A percentile compares a stretch with the other conserved stretches of the same genome.
These are phyloP conservation scores for Schoenoplectus tabernaemontani DNA, from an alignment of 202 grass and related monocot species.

Conservation along the genomic window DNA sequence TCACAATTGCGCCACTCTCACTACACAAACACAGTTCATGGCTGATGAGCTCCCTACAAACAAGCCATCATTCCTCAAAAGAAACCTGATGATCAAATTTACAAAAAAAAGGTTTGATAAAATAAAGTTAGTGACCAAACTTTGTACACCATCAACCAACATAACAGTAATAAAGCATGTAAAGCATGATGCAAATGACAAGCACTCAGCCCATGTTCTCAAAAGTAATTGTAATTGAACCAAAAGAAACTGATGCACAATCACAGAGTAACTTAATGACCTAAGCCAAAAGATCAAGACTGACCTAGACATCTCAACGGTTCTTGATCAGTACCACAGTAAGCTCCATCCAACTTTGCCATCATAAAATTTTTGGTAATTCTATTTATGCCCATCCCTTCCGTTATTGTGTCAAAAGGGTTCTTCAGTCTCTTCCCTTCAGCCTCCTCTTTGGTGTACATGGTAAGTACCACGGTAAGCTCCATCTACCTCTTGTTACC, in stretches of 20 bases:
- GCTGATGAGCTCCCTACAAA: conserved; percentile 90
- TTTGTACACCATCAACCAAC: background rate
- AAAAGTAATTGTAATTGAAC: too few relatives aligned
- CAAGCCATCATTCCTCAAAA: conserved; percentile 79
- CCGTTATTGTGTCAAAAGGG: conserved; percentile 95
- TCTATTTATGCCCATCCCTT: conserved; percentile 98
- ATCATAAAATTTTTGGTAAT: conserved; percentile 87
- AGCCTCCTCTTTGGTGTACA: conserved; percentile 95
- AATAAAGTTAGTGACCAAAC: background rate
- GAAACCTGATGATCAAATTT: conserved; percentile 45
- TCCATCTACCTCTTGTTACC: conserved; percentile 85
- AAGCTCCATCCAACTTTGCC: conserved; percentile 82
- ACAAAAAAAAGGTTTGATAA: background rate
- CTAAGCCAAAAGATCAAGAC: background rate
- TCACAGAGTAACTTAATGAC: background rate
- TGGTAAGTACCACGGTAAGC: too few relatives aligned
- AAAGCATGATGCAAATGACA: too few relatives aligned
- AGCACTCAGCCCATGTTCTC: too few relatives aligned
- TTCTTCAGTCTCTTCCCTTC: conserved; percentile 90
- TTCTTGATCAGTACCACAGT: conserved; percentile 77
- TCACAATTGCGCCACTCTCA: conserved; percentile 80
- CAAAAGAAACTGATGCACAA: background rate
- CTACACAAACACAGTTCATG: conserved; percentile 91
- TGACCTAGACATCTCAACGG: conserved; percentile 95
- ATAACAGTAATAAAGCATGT: background rate